Percentiles rank a stretch among this genome's conserved stretches.
These are phyloP conservation scores for Astragalus glycyphyllos DNA, from an alignment of 306 rosid species.

Conservation along the genomic window DNA sequence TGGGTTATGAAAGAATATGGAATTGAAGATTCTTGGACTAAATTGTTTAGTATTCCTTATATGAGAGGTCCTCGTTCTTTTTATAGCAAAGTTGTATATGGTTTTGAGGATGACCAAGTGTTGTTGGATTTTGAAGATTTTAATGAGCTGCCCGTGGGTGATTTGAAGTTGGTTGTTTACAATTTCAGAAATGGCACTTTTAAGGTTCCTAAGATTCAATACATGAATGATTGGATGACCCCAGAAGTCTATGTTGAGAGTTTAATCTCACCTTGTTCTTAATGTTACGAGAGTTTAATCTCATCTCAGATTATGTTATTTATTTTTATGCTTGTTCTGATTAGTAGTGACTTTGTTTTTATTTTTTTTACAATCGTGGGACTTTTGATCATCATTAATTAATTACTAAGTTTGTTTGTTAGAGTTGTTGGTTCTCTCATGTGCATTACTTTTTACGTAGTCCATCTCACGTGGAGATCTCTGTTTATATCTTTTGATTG, in stretches of 20 bases:
- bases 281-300: background rate
- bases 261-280: conserved; percentile 42
- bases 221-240: background rate
- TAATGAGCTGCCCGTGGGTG: no score
- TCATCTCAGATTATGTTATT: background rate
- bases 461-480: no score
- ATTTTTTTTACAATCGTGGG: no score
- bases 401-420: no score
- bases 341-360: no score
- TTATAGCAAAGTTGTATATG: background rate
- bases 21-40: conserved; percentile 44
- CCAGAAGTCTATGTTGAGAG: conserved; percentile 37
- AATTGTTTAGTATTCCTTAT: background rate
- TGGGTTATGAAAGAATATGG: conserved; percentile 51
- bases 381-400: no score
- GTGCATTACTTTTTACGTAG: no score
- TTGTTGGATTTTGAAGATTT: background rate
- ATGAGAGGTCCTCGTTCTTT: background rate
- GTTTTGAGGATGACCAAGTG: conserved; percentile 32
- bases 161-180: background rate
- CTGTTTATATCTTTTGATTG: no score
- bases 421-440: no score
- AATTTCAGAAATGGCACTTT: conserved; percentile 5
- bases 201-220: background rate
- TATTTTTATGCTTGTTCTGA: no score